phyloP scores from a whole-genome alignment of 1,284 basidiomycete genomes.

The Moniliophthora roreri region DNA sequence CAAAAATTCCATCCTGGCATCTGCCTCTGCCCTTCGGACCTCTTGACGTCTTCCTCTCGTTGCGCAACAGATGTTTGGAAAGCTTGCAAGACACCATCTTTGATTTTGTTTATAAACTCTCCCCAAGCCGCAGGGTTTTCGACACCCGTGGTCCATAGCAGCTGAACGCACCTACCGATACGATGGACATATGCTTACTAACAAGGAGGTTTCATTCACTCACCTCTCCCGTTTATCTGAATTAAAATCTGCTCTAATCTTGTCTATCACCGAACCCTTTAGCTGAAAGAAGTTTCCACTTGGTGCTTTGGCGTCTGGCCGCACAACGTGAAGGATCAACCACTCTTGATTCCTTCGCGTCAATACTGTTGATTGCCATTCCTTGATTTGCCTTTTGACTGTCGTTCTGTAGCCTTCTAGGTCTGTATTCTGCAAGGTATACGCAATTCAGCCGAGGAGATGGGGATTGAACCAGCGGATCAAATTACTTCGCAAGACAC shows the following conservation, averaged over 20 bases:
- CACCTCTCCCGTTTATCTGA: slow-evolving; percentile 86
- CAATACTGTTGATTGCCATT: slow-evolving; percentile 78
- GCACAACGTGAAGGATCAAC: slow-evolving; percentile 83
- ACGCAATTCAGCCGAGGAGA: slow-evolving; percentile 7
- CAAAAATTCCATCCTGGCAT: slow-evolving; percentile 98
- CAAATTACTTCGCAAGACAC: slow-evolving; percentile 79
- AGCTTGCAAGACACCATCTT: slow-evolving; percentile 81
- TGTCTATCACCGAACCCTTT: slow-evolving; percentile 85
- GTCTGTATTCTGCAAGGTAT: slow-evolving; percentile 63
- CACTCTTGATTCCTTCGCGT: slow-evolving; percentile 86
- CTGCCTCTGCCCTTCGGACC: slow-evolving; percentile 82
- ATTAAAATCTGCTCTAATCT: slow-evolving; percentile 93
- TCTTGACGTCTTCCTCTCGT: slow-evolving; percentile 85
- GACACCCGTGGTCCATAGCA: slow-evolving; percentile 65
- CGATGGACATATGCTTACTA: slow-evolving; percentile 7
- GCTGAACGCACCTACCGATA: slow-evolving; percentile 71
- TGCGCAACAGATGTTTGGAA: slow-evolving; percentile 80
- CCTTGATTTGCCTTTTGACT: slow-evolving; percentile 84
- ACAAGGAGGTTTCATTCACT: slow-evolving; percentile 20
- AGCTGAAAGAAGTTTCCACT: slow-evolving; percentile 76
- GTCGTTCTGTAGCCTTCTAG: slow-evolving; percentile 79
- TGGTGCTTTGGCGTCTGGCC: slow-evolving; percentile 60
- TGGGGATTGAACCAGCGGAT: slow-evolving; percentile 15
- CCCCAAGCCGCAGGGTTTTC: slow-evolving; percentile 87
- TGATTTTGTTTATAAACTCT: slow-evolving; percentile 86